Conservation (phyloP, 495 filamentous ascomycete species). For the Penicillium tannophilum region DNA sequence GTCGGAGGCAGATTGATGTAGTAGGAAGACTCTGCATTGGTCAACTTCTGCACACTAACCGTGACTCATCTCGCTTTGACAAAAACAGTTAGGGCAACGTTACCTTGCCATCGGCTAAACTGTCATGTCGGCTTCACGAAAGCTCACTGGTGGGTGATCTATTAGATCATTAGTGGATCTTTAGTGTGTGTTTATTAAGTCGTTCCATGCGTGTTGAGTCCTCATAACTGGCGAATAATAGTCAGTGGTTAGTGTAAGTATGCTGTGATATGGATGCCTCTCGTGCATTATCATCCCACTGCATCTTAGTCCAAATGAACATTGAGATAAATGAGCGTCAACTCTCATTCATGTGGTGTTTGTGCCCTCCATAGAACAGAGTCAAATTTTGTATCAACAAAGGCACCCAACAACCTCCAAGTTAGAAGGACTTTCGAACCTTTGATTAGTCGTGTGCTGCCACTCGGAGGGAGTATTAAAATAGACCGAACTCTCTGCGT, state of each 20-base stretch:
- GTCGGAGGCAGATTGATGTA: not conserved
- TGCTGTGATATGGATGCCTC: not conserved
- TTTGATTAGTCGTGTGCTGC: too few relatives aligned
- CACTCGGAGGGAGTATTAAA: not conserved
- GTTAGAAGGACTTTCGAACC: too few relatives aligned
- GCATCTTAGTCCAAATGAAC: not conserved
- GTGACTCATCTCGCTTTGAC: conserved; percentile 4
- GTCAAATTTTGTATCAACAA: too few relatives aligned
- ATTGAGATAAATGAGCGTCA: not conserved
- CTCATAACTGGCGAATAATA: not conserved
- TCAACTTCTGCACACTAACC: not conserved
- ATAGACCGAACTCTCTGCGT: too few relatives aligned
- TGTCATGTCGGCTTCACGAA: not conserved
- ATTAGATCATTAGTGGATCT: not conserved
- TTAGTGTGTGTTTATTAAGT: not conserved
- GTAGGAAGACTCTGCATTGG: conserved; percentile 4
- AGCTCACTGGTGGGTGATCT: not conserved
- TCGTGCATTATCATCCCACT: not conserved
- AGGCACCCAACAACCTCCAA: too few relatives aligned
- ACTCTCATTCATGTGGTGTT: too few relatives aligned
- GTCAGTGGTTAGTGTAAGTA: not conserved
- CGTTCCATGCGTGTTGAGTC: not conserved
- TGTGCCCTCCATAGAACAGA: too few relatives aligned
- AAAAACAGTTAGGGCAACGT: conserved; percentile 4
- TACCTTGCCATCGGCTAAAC: conserved; percentile 6